Evolutionary conservation across 208 protist species (phyloP).

Genomic region (Naegleria gruberi): DNA sequence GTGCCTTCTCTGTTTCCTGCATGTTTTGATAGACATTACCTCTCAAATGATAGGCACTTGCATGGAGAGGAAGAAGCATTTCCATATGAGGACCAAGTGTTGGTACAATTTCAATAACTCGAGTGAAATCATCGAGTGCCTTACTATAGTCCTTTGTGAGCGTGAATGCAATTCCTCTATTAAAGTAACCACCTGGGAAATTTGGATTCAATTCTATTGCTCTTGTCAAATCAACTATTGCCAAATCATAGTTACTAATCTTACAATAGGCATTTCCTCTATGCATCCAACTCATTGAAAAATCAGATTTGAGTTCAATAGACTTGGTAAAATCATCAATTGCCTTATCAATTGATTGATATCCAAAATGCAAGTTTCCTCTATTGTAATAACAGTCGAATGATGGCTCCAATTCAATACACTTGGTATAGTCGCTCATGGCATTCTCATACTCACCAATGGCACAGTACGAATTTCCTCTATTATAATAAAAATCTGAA

Average conservation of each 20-base stretch:
- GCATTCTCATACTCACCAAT: neutral
- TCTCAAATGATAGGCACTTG: too few species aligned
- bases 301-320: conserved; percentile 47
- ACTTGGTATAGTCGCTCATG: neutral
- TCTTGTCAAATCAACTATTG: conserved; percentile 61
- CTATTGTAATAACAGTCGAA: neutral
- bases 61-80: too few species aligned
- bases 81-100: too few species aligned
- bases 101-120: conserved; percentile 70
- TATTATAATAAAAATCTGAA: too few species aligned
- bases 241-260: conserved; percentile 50
- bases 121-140: conserved; percentile 58
- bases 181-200: conserved; percentile 65
- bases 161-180: conserved; percentile 66
- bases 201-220: conserved; percentile 51
- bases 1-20: too few species aligned
- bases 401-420: neutral
- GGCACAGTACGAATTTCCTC: conserved; percentile 26
- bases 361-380: conserved; percentile 47
- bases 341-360: conserved; percentile 57
- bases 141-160: conserved; percentile 45
- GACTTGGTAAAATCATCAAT: conserved; percentile 61
- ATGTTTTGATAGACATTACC: too few species aligned
- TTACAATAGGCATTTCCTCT: conserved; percentile 59
- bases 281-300: conserved; percentile 67